These are phyloP conservation scores for Limnomonas spitsbergensis DNA, from an alignment of 139 green algal species.

Conservation along the genomic window DNA sequence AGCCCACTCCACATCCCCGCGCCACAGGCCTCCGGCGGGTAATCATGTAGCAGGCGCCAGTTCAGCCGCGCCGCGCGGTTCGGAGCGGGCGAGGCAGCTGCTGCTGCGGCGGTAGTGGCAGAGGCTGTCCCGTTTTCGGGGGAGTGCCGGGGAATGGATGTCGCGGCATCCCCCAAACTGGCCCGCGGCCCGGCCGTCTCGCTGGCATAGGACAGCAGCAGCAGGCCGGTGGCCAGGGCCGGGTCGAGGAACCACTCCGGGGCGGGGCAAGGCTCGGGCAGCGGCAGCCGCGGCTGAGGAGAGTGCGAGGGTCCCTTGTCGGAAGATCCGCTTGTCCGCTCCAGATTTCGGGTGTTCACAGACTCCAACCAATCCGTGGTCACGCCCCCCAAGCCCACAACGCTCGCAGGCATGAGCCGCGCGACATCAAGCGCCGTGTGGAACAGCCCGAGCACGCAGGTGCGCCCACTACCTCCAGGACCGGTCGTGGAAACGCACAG, in stretches of 20 bases:
- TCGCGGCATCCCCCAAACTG: background rate
- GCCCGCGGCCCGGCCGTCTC: background rate
- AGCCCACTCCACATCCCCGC: constrained; percentile 19
- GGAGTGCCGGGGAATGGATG: background rate
- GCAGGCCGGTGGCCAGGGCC: constrained; percentile 6
- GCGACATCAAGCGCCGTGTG: constrained; percentile 10
- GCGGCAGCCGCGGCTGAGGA: background rate
- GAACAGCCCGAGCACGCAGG: background rate
- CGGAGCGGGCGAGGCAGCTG: background rate
- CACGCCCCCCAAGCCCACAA: too few species aligned
- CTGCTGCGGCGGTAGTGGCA: background rate
- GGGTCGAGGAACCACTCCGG: constrained; percentile 15
- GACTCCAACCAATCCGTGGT: too few species aligned
- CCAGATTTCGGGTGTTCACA: too few species aligned
- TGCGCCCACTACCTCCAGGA: too few species aligned
- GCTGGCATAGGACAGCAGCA: constrained; percentile 17
- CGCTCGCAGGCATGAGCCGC: background rate
- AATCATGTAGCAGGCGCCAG: constrained; percentile 22
- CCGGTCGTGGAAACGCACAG: too few species aligned
- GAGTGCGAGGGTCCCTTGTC: background rate
- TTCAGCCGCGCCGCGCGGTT: constrained; percentile 5
- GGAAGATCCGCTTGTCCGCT: too few species aligned
- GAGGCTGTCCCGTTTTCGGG: too few species aligned
- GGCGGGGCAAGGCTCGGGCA: background rate
- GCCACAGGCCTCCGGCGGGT: constrained; percentile 9